Evolutionary conservation across 305 asterid genomes (phyloP), one percentile per base, ranked within the genome.

Genomic region (Fraxinus latifolia): DNA sequence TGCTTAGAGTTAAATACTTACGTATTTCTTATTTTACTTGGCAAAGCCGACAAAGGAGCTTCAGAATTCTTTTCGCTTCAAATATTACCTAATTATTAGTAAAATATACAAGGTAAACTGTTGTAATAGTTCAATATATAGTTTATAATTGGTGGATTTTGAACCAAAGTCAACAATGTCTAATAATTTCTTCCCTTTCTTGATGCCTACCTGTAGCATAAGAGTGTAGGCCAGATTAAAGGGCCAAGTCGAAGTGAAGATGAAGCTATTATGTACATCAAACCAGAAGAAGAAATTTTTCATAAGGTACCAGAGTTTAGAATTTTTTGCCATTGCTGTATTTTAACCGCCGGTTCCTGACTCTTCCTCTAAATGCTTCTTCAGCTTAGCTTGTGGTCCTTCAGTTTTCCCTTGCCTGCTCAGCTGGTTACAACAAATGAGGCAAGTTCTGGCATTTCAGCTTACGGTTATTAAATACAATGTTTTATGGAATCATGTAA

Each of bases 331-430:
- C 50, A 33, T 19, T 77, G 33, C 72, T 79, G 39, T 79, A 36
- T 53, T 83, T 78, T 37, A 33, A 21, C 82, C 78, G 37, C 55
- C 37, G 33, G 33, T 17, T 31, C 12, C 86, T 79, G 79, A 85
- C 83, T 81, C 74, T 80, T 77, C 47, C 65, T n/a, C 21, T 29
- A 77, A 75, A 74, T 88, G 80, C 74, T 84, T 88, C 60, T 87
- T 83, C 95, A 96, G 99, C 94, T 93, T 47, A 87, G 98, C 90
- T 91, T 89, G 58, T 96, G 98, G 98, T 96, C 97, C 84, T 87
- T 94, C 87, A 89, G 82, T 84, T 94, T 96, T 80, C 95, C 93
- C 21, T 83, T 94, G 83, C 91, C 85, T 34, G 79, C 83, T 42
- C 93, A 93, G 82, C 91, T 82, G 83, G 91, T 91, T 60, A 85